Percentiles rank a stretch among this genome's conserved stretches.
Evolutionary conservation across 2,329 filamentous ascomycete species (phyloP).

Genomic region (Lasiodiplodia citricola): DNA sequence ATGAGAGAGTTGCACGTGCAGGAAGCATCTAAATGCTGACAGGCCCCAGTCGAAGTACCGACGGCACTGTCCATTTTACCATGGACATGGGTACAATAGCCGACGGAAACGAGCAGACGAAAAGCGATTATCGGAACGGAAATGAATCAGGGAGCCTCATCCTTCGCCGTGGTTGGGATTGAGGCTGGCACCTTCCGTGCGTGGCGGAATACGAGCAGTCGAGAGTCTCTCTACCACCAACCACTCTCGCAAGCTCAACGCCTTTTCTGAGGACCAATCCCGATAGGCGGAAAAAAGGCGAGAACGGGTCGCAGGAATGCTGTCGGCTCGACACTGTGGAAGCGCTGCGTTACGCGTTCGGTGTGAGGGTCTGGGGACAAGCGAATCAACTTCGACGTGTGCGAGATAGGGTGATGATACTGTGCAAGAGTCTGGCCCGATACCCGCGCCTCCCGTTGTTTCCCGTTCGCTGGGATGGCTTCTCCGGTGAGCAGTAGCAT

Average conservation of each 20-base stretch:
- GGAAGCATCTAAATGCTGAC: conserved; percentile 8
- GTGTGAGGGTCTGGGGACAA: background rate
- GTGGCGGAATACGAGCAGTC: background rate
- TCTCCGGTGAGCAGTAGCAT: conserved; percentile 15
- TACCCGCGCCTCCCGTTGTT: conserved; percentile 15
- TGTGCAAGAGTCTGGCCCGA: conserved; percentile 13
- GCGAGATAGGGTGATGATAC: conserved; percentile 20
- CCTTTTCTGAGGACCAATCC: background rate
- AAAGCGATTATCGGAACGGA: background rate
- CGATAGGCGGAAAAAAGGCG: conserved; percentile 16
- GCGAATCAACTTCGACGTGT: conserved; percentile 7
- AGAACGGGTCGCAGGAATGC: background rate
- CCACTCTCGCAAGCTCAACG: background rate
- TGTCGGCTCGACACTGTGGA: background rate
- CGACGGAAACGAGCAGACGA: too few species aligned
- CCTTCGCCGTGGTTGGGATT: background rate
- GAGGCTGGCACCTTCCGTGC: background rate
- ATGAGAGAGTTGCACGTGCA: conserved; percentile 4
- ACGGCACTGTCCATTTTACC: background rate
- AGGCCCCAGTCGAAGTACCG: conserved; percentile 7
- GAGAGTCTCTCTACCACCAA: background rate
- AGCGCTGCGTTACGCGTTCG: conserved; percentile 11
- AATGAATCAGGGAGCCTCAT: background rate
- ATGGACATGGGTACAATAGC: conserved; percentile 3
- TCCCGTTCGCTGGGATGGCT: background rate